Conservation (phyloP, 768 basidiomycete genomes). For the Leccinum incarnatum region DNA sequence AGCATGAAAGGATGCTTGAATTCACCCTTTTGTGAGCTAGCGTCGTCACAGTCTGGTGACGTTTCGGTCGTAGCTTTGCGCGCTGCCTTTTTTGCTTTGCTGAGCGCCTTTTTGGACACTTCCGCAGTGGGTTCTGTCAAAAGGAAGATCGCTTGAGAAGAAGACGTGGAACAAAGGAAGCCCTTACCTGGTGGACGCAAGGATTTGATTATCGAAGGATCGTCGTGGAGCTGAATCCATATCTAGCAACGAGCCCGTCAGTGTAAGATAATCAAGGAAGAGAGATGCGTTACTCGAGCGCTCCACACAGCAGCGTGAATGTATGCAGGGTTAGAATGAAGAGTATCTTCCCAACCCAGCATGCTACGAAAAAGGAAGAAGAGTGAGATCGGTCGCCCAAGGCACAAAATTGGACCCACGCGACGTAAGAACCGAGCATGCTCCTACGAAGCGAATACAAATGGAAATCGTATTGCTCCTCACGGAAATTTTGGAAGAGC, state of each 20-base stretch:
- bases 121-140: conserved; percentile 18
- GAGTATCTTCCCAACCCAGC: conserved; percentile 75
- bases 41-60: conserved; percentile 36
- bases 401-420: conserved; percentile 49
- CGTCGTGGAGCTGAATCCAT: conserved; percentile 67
- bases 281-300: conserved; percentile 48
- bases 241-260: conserved; percentile 47
- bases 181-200: conserved; percentile 37
- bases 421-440: conserved; percentile 80
- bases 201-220: conserved; percentile 55
- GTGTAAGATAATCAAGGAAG: conserved; percentile 11
- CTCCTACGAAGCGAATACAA: conserved; percentile 89
- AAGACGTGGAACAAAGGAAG: conserved; percentile 30
- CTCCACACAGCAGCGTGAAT: conserved; percentile 69
- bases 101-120: conserved; percentile 73
- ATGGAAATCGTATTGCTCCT: conserved; percentile 98
- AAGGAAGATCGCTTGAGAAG: neutral
- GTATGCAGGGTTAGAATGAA: conserved; percentile 78
- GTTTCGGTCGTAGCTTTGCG: conserved; percentile 53
- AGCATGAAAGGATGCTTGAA: conserved; percentile 13
- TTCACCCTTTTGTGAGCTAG: conserved; percentile 60
- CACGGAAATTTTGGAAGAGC: conserved; percentile 85
- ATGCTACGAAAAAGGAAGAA: conserved; percentile 44
- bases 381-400: conserved; percentile 3
- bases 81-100: conserved; percentile 82